These are phyloP conservation scores for Russula sp. DNA, from an alignment of 768 basidiomycete species.

Conservation along the genomic window DNA sequence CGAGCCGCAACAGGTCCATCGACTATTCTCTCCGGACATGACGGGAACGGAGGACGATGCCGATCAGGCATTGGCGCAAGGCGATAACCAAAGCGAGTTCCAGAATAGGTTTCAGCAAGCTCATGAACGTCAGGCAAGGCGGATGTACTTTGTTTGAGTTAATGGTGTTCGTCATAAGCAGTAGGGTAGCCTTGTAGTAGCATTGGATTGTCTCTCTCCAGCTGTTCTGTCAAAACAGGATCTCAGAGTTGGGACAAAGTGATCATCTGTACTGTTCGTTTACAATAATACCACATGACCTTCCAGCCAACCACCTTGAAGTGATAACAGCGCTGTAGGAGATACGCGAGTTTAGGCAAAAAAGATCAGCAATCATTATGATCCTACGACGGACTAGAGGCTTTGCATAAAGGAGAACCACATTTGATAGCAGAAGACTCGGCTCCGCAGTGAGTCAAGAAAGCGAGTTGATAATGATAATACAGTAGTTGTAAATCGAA, in stretches of 20 bases:
- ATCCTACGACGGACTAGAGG: too few species aligned
- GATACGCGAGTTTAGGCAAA: neutral
- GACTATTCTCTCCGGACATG: constrained; percentile 47
- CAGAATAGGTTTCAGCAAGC: constrained; percentile 51
- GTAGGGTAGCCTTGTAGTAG: neutral
- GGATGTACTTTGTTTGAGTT: too few species aligned
- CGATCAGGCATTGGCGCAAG: constrained; percentile 30
- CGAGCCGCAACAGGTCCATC: constrained; percentile 51
- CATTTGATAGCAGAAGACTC: too few species aligned
- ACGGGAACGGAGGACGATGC: constrained; percentile 38
- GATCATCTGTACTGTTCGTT: too few species aligned
- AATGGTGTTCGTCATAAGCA: neutral
- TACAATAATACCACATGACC: too few species aligned
- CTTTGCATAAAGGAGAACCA: too few species aligned
- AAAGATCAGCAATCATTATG: too few species aligned
- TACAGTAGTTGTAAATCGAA: too few species aligned
- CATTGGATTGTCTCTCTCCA: neutral
- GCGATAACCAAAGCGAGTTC: constrained; percentile 28
- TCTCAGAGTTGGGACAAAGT: too few species aligned
- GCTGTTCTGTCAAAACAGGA: neutral
- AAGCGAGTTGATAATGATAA: too few species aligned
- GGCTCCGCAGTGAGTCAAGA: too few species aligned
- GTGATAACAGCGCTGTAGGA: neutral
- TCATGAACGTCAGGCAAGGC: constrained; percentile 34
- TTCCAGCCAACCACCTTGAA: neutral